phyloP scores from a whole-genome alignment of 2,329 filamentous ascomycete genomes.

The Sarocladiaceae sp. region DNA sequence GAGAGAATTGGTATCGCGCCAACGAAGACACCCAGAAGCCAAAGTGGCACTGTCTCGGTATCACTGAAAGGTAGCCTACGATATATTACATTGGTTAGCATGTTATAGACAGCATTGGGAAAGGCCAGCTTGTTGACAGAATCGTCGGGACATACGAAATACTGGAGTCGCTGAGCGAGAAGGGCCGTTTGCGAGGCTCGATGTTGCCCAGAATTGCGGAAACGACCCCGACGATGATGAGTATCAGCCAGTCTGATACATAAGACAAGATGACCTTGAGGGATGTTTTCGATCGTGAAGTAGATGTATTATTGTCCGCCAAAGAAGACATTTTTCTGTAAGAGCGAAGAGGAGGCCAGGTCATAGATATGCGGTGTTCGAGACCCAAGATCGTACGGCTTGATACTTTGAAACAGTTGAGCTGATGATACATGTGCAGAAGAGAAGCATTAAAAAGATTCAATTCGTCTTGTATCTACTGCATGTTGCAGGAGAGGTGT shows the following conservation, averaged over 20 bases:
- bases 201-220: slow-evolving; percentile 53
- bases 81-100: neutral
- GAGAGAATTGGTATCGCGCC: slow-evolving; percentile 59
- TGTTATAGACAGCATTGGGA: slow-evolving; percentile 8
- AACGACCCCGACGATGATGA: slow-evolving; percentile 51
- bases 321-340: no score
- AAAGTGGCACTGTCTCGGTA: slow-evolving; percentile 65
- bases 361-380: no score
- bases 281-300: no score
- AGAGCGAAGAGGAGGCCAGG: no score
- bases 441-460: no score
- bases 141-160: slow-evolving; percentile 61
- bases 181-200: slow-evolving; percentile 61
- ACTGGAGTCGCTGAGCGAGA: slow-evolving; percentile 64
- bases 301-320: no score
- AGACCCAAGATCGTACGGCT: no score
- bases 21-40: slow-evolving; percentile 57
- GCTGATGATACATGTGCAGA: no score
- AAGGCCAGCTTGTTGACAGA: slow-evolving; percentile 21
- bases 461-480: no score
- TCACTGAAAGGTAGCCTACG: slow-evolving; percentile 62
- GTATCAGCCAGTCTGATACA: slow-evolving; percentile 66
- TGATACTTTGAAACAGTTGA: no score
- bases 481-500: no score
- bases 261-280: slow-evolving; percentile 64